Percentiles rank a stretch among this genome's conserved stretches.
Conservation (phyloP, 2,329 filamentous ascomycete genomes). For the Exophiala lecanii-corni region DNA sequence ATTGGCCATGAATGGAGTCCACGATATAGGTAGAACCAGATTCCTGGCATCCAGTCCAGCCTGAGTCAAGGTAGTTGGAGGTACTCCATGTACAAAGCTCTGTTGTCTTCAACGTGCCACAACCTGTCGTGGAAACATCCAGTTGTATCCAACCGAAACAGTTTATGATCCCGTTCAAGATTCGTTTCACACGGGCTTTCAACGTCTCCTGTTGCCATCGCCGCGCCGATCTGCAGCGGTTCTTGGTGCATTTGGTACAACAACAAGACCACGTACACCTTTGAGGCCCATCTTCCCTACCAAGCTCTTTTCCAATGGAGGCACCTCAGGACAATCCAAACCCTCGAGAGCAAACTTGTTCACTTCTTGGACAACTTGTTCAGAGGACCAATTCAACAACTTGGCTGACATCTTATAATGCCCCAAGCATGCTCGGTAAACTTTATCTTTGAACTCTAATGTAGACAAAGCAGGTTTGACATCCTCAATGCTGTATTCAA, state of each 20-base stretch:
- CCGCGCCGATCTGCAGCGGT: too few relatives aligned
- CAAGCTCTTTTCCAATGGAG: slow-evolving; percentile 35
- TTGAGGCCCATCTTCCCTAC: slow-evolving; percentile 39
- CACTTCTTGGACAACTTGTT: slow-evolving; percentile 23
- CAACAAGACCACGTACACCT: slow-evolving; percentile 33
- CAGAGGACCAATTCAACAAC: slow-evolving; percentile 12
- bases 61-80: too few relatives aligned
- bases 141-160: too few relatives aligned
- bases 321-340: slow-evolving; percentile 36
- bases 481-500: slow-evolving; percentile 11
- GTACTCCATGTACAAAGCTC: too few relatives aligned
- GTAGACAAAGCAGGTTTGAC: slow-evolving; percentile 12
- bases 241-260: slow-evolving; percentile 11
- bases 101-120: too few relatives aligned
- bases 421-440: slow-evolving; percentile 51
- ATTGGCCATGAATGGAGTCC: too few relatives aligned
- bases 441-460: slow-evolving; percentile 36
- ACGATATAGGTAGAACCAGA: too few relatives aligned
- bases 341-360: slow-evolving; percentile 35
- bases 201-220: too few relatives aligned
- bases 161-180: too few relatives aligned
- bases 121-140: too few relatives aligned
- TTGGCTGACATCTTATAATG: slow-evolving; percentile 16
- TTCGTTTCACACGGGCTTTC: too few relatives aligned
- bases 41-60: too few relatives aligned